A percentile compares a stretch with the other conserved stretches of the same genome.
Evolutionary conservation across 371 early-diverging fungal species (phyloP).

Genomic region (Actinomucor elegans): DNA sequence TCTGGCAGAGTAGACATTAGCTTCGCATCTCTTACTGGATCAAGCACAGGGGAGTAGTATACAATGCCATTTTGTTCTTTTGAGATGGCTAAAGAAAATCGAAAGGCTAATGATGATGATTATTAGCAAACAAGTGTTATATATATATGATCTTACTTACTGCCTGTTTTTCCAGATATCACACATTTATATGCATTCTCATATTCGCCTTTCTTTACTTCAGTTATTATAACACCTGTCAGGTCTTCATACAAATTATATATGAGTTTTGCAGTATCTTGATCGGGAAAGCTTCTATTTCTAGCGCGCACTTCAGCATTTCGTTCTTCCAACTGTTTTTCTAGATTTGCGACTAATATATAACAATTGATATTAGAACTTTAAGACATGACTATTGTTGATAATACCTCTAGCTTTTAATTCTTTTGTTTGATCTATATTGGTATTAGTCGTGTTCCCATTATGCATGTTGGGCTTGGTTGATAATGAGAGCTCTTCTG

Average conservation of each 20-base stretch:
- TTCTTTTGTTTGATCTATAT: neutral
- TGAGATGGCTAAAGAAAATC: constrained; percentile 10
- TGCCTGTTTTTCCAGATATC: constrained; percentile 18
- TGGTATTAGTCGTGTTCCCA: neutral
- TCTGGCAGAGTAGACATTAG: constrained; percentile 11
- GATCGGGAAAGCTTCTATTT: too few species aligned
- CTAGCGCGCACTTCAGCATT: too few species aligned
- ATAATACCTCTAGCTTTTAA: neutral
- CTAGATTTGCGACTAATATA: too few species aligned
- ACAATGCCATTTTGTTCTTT: constrained; percentile 4
- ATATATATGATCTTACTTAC: constrained; percentile 7
- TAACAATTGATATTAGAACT: too few species aligned
- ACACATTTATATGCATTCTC: constrained; percentile 12
- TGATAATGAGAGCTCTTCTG: neutral
- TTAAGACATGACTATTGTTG: too few species aligned
- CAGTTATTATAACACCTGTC: constrained; percentile 10
- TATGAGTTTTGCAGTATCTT: neutral
- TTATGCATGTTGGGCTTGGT: too few species aligned
- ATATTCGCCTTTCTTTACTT: neutral
- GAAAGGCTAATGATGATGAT: constrained; percentile 2
- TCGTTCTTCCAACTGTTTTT: too few species aligned
- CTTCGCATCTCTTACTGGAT: constrained; percentile 5
- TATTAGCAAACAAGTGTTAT: neutral
- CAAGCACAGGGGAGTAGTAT: constrained; percentile 12
- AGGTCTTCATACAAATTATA: constrained; percentile 12